Evolutionary conservation across 1,284 basidiomycete species (phyloP).

Genomic region (Ganoderma meredithae): DNA sequence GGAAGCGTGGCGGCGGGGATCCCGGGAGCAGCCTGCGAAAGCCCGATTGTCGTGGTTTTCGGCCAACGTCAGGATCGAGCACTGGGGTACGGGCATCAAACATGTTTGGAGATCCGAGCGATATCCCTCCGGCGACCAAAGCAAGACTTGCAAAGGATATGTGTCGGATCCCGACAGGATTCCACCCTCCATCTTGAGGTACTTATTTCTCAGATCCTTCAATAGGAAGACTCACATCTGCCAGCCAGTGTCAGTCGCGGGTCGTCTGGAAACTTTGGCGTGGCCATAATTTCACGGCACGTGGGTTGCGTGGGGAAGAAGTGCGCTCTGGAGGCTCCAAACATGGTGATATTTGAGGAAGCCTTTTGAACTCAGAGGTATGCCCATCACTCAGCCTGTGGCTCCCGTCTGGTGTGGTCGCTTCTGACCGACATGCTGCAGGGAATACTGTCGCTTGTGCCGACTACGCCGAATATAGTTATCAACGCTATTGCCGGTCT

Average conservation of each 20-base stretch:
- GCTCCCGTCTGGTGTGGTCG: background rate
- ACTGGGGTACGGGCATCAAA: constrained; percentile 10
- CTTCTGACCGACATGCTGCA: background rate
- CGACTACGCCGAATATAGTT: background rate
- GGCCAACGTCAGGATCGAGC: background rate
- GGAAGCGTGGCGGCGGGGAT: background rate
- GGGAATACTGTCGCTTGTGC: constrained; percentile 6
- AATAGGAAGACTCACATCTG: background rate
- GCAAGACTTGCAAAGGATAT: background rate
- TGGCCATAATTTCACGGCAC: background rate
- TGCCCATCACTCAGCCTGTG: constrained; percentile 1
- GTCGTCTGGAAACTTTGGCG: background rate
- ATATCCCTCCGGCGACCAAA: constrained; percentile 8
- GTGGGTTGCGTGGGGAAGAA: background rate
- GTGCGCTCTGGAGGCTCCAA: background rate
- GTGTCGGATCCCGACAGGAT: background rate
- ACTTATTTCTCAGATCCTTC: background rate
- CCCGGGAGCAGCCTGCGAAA: background rate
- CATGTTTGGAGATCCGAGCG: constrained; percentile 6
- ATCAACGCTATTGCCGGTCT: background rate
- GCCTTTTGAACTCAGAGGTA: background rate
- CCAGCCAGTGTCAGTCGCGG: background rate
- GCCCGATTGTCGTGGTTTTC: background rate
- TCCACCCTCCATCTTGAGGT: background rate
- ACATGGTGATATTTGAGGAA: background rate